Evolutionary conservation across 352 stramenopile genomes (phyloP).

Genomic region (Phytophthora pini): DNA sequence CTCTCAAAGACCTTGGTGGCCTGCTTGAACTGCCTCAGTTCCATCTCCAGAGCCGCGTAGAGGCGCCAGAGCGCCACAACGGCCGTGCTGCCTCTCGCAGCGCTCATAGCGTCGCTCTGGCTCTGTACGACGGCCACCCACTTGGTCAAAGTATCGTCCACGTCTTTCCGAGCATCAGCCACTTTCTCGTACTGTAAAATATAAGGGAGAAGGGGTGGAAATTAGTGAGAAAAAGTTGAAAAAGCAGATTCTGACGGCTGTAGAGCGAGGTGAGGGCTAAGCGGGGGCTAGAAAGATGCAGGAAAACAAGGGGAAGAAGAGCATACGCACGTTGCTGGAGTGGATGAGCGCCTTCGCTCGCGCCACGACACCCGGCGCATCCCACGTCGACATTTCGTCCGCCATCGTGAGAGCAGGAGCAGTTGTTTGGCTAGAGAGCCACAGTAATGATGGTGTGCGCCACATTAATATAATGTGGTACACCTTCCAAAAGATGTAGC

Average conservation of each 20-base stretch:
- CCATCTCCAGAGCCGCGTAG: conserved; percentile 83
- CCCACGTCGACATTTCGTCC: conserved; percentile 51
- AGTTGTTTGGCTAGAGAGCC: conserved; percentile 25
- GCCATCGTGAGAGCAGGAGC: conserved; percentile 22
- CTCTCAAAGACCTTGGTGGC: conserved; percentile 82
- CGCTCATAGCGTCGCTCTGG: conserved; percentile 16
- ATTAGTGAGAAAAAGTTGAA: conserved; percentile 8
- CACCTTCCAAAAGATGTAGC: not conserved
- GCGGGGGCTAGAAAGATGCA: not conserved
- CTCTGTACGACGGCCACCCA: conserved; percentile 42
- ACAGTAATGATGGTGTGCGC: not conserved
- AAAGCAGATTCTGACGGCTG: conserved; percentile 4
- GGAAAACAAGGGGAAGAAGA: conserved; percentile 7
- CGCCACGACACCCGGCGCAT: conserved; percentile 57
- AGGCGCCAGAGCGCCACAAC: conserved; percentile 56
- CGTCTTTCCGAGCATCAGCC: conserved; percentile 51
- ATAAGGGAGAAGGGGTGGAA: conserved; percentile 4
- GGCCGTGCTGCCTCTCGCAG: conserved; percentile 23
- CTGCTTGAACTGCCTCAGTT: conserved; percentile 85
- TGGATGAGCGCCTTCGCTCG: conserved; percentile 75
- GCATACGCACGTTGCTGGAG: conserved; percentile 73
- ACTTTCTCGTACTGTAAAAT: conserved; percentile 75
- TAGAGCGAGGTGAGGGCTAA: conserved; percentile 9
- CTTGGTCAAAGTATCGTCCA: conserved; percentile 54
- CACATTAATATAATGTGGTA: not conserved